A percentile compares a stretch with the other conserved stretches of the same genome.
Conservation (phyloP, 768 basidiomycete genomes). For the Boletellus ananiceps region DNA sequence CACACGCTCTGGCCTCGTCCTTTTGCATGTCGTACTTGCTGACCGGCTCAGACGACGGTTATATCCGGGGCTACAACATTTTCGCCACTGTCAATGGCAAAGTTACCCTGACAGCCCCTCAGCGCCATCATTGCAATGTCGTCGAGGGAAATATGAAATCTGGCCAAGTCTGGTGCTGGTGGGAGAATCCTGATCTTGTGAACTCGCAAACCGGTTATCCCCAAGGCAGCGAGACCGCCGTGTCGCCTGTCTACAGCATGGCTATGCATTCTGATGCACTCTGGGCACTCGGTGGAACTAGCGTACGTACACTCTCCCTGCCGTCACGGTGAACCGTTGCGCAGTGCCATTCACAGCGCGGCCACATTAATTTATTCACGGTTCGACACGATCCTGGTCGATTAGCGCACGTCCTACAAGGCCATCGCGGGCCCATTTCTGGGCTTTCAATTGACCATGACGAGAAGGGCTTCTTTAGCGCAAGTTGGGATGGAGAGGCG, state of each 20-base stretch:
- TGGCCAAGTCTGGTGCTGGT: constrained; percentile 84
- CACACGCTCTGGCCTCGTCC: constrained; percentile 83
- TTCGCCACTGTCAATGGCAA: constrained; percentile 87
- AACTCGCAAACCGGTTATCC: constrained; percentile 22
- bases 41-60: constrained; percentile 92
- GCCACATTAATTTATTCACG: constrained; percentile 90
- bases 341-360: constrained; percentile 48
- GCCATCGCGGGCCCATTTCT: constrained; percentile 80
- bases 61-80: constrained; percentile 88
- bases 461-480: constrained; percentile 84
- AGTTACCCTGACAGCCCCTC: constrained; percentile 80
- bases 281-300: constrained; percentile 85
- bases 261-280: constrained; percentile 90
- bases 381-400: constrained; percentile 89
- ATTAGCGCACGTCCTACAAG: constrained; percentile 56
- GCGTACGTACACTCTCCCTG: constrained; percentile 47
- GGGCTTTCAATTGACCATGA: constrained; percentile 76
- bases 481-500: constrained; percentile 91
- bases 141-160: constrained; percentile 91
- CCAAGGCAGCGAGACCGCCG: constrained; percentile 46
- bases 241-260: constrained; percentile 84
- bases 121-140: constrained; percentile 82
- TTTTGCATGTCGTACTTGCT: constrained; percentile 83
- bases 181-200: constrained; percentile 59
- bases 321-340: constrained; percentile 15